Base-by-base conservation (phyloP, 225 moss, liverwort and hornwort genomes). In the Polytrichum formosum region DNA sequence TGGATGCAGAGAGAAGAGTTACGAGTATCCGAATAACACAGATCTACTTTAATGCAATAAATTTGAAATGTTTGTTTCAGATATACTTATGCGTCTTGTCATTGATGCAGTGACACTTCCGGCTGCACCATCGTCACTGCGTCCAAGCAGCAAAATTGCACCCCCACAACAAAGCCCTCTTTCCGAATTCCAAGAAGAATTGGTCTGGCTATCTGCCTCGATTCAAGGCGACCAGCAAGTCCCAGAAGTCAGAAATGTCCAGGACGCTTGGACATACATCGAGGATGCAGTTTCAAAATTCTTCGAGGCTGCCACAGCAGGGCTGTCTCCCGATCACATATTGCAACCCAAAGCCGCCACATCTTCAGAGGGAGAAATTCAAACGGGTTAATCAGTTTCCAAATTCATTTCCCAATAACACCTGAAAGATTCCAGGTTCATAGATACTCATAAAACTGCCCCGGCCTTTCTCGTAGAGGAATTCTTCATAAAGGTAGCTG, bases 181-280 rank as follows among this genome's bases (percentile, higher is more conserved):
- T 5, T 76, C 87, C 0, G 93, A 96, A 62, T 96, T 93, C 79
- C 93, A 96, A 28, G 72, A 78, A 65, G 96, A 96, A 67, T 56
- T 96, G 25, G 76, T 91, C 63, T 77, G 87, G 81, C 29, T 96
- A 6, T 82, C 93, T 0, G 66, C 72, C 1, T 80, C 83, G 0
- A 75, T 86, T 28, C 73, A 19, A 1, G 83, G 76, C 37, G 54
- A 86, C 1, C 5, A 18, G 7, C 26, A 18, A 1, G 66, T 76
- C 5, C 76, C 83, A 0, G 20, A 73, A 0, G 65, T 23, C 26
- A 17, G 16, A 10, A 83, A 66, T 0, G 72, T 83, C 9, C 33
- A 71, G 2, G 83, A 80, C 0, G 86, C 78, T 1, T 73, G 67
- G 0, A 6, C 72, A 0, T 80, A 26, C 2, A 73, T 74, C 6